Evolutionary conservation across 805 yeast genomes (phyloP).

Genomic region (Saturnispora serradocipensis): DNA sequence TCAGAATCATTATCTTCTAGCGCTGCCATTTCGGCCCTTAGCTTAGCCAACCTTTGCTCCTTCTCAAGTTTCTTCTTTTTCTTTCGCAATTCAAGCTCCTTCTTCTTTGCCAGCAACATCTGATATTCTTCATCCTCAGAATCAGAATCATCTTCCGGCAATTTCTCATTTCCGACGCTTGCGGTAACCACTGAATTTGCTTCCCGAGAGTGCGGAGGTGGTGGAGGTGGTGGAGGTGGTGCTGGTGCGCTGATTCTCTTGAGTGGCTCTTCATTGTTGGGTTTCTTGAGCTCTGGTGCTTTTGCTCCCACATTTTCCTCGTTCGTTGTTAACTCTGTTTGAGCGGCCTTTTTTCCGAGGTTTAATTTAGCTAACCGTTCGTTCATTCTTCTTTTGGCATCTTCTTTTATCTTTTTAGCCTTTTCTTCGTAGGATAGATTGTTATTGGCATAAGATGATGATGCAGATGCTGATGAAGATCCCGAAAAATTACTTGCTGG

Average conservation of each 20-base stretch:
- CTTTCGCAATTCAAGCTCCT: constrained; percentile 32
- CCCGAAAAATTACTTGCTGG: constrained; percentile 9
- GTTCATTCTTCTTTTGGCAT: constrained; percentile 73
- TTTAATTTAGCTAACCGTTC: constrained; percentile 79
- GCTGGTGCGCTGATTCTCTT: constrained; percentile 13
- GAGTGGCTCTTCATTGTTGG: neutral
- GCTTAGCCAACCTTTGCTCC: constrained; percentile 49
- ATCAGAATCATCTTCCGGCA: constrained; percentile 20
- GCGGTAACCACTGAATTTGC: neutral
- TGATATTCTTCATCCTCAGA: constrained; percentile 40
- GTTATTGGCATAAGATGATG: neutral
- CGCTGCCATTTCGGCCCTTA: constrained; percentile 52
- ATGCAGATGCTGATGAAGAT: neutral
- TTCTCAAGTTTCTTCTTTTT: constrained; percentile 39
- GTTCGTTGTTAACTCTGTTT: constrained; percentile 2
- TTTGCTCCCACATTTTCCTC: constrained; percentile 8
- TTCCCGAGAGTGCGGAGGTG: neutral
- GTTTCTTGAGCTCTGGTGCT: neutral
- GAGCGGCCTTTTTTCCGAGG: constrained; percentile 24
- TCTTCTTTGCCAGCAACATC: constrained; percentile 39
- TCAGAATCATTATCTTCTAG: constrained; percentile 32
- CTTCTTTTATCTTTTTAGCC: constrained; percentile 74
- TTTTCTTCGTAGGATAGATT: constrained; percentile 50
- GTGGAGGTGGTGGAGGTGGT: constrained; percentile 12
- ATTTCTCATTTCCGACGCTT: constrained; percentile 4